Base-by-base conservation (phyloP, 805 yeast genomes). In the Candida oleophila region DNA sequence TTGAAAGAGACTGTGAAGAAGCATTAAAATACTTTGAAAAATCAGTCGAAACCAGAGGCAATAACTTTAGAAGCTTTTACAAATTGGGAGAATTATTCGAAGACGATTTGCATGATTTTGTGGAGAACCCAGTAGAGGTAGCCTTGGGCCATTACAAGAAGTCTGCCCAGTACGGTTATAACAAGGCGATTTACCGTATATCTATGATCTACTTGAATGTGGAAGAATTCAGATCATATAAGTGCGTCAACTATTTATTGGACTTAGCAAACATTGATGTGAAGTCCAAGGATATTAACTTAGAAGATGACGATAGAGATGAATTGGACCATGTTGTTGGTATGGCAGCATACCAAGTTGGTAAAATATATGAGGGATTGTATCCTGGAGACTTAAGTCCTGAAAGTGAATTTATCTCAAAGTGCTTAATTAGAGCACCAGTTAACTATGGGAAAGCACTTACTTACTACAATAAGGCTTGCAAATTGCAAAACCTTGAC, bases 361-460 rank as follows among this genome's bases (percentile, higher is more conserved):
- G 75, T 2, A 63, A 63, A 45, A 62, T 73, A 35, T 69, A 70
- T 51, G 77, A 73, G 56, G 77, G 77, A 1, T 62, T 69, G 11
- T 73, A 72, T 51, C 76, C 77, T 4, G 75, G 74, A 3, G 74
- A 71, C 49, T 59, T 72, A 41, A 48, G 60, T 3, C 49, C 62
- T 3, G 71, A 69, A 2, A 71, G 68, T 49, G 68, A 59, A 25
- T 73, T 73, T 48, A 58, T 71, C 37, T 51, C 51, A 39, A 57
- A 61, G 41, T 61, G 70, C 2, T 54, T 71, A 37, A 66, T 67
- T 47, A 48, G 61, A 34, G 71, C 71, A 0, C 77, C 77, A 0
- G 74, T 73, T n/a, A 68, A 65, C 49, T 71, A 70, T 52, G 64
- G 73, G 22, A 70, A 69, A 54, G 66, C 73, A 42, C 62, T 73